Conservation (phyloP, 23 red algal species). For the Chondrus crispus region DNA sequence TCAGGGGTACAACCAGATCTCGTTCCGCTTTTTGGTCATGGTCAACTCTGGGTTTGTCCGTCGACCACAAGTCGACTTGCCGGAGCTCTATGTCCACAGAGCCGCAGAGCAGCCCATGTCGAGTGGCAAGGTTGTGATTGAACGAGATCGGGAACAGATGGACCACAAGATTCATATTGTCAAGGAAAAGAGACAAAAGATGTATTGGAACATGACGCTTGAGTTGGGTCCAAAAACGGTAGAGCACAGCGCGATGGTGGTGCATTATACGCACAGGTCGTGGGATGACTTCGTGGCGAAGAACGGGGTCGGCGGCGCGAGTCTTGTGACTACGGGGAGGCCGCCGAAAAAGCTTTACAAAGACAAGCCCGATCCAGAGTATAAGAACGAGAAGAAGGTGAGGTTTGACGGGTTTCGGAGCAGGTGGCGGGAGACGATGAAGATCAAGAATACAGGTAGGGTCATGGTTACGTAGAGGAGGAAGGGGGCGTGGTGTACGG, state of each 20-base stretch:
- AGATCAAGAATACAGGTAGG: no score
- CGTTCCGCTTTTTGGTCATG: no score
- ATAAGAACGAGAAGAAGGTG: not conserved
- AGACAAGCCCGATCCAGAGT: constrained; percentile 2
- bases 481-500: no score
- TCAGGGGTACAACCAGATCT: no score
- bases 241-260: constrained; percentile 5
- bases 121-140: not conserved
- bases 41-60: no score
- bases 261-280: constrained; percentile 53
- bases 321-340: constrained; percentile 26
- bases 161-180: constrained; percentile 28
- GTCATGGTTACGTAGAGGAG: no score
- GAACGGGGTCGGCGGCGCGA: constrained; percentile 41
- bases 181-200: constrained; percentile 14
- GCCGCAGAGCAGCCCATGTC: no score
- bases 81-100: no score
- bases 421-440: not conserved
- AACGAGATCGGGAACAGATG: not conserved
- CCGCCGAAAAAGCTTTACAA: constrained; percentile 17
- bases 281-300: constrained; percentile 61
- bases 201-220: constrained; percentile 31
- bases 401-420: constrained; percentile 4
- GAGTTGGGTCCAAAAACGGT: constrained; percentile 28
- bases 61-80: no score